These are phyloP conservation scores for Chlamydomonas reinhardtii DNA, from an alignment of 163 green algal genomes.

Conservation along the genomic window DNA sequence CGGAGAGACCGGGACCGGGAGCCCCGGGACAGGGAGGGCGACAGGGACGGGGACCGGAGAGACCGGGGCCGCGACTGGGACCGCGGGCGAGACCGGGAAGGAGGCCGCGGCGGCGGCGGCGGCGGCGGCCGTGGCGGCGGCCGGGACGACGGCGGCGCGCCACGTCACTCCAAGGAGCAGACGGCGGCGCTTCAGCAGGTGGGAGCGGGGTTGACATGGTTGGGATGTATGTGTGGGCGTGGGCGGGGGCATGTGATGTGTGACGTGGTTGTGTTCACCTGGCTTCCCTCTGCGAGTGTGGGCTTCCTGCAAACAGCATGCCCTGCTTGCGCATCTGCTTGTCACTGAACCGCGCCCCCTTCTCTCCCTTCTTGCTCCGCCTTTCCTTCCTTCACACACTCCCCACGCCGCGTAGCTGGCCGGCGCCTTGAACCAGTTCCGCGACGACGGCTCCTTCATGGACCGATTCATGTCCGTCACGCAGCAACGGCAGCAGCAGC, in stretches of 20 bases:
- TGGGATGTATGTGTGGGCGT: not conserved
- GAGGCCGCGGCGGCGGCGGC: not conserved
- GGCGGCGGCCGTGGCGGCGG: not conserved
- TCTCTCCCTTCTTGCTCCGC: not conserved
- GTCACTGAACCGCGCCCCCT: no score
- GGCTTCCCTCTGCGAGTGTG: no score
- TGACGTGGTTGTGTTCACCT: no score
- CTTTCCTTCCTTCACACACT: not conserved
- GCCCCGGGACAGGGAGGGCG: not conserved
- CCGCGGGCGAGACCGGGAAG: not conserved
- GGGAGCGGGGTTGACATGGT: not conserved
- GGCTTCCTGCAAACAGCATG: no score
- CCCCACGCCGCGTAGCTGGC: conserved; percentile 50
- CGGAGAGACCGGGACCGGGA: no score
- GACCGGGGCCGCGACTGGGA: no score
- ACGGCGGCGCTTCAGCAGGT: conserved; percentile 35
- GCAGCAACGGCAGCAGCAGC: no score
- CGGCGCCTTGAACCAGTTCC: conserved; percentile 77
- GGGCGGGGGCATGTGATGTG: no score
- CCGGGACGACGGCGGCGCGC: not conserved
- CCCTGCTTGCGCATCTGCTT: no score
- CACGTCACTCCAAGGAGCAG: conserved; percentile 14
- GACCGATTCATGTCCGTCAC: conserved; percentile 58
- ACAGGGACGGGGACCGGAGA: not conserved
- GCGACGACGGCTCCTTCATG: conserved; percentile 83